Base-by-base conservation (phyloP, 495 filamentous ascomycete genomes). In the Delitschia confertaspora region DNA sequence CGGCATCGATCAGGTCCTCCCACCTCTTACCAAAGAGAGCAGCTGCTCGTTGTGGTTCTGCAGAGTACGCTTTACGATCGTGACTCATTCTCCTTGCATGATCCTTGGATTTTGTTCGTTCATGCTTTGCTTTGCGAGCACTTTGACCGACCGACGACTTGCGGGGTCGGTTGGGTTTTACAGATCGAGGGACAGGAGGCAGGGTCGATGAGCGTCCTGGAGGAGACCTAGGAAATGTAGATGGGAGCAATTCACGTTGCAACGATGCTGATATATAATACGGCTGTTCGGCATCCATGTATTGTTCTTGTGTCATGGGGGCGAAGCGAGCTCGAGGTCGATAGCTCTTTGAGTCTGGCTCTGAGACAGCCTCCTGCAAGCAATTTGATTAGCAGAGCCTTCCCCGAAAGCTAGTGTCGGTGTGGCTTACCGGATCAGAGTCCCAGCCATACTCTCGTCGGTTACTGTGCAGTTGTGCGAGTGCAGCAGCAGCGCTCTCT, bases 1-100 rank as follows among this genome's bases (percentile, higher is more conserved):
- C 85, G 7, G 88, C 88, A 63, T 94, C 88, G 43, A 95, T 88
- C 47, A 95, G 65, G 62, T 95, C 88, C 63, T 93, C 85, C 88
- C 88, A 95, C 56, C 88, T 72, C 68, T 88, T 89, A 29, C 85
- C 85, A 61, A 80, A 84, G 32, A 80, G 75, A 49, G 74, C 77
- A 6, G 75, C 75, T n/a, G 71, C 76, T 22, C 56, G 53, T 22
- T 78, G 72, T 11, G 88, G 85, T 60, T 93, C 88, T 18, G 85
- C 83, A 2, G 86, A 93, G 47, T 79, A 74, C 17, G 84, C 83
- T 61, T 93, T 93, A 36, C 85, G 72, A 45, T 78, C 73, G 24
- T 81, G 74, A 53, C 82, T 87, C 7, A 79, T 74, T 49, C 82
- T 71, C 46, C 84, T 67, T 8, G 45, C 58, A 25, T 71, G 69